Base-by-base conservation (phyloP, 345 rosid species). In the Dipteronia dyeriana region DNA sequence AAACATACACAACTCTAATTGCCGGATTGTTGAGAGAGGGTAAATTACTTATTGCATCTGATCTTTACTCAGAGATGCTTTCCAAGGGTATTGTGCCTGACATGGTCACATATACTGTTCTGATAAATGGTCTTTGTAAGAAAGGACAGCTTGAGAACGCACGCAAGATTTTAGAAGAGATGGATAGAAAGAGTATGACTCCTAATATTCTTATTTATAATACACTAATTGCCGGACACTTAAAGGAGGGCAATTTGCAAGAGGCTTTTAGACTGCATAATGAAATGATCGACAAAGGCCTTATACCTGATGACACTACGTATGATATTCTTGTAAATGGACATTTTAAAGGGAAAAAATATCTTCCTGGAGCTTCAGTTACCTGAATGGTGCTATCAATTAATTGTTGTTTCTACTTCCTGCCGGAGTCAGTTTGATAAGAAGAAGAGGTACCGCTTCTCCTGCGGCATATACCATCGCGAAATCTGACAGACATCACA, bases 251-350 rank as follows among this genome's bases (percentile, higher is more conserved):
- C 11, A 89, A 91, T 71, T 79, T 92, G 43, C 80, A 85, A 34
- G 93, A 91, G 83, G 94, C 98, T 54, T 87, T 86, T 84, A 85
- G 90, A 79, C 83, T 91, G 81, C 98, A 91, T 53, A 79, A 85
- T 39, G 98, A 91, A 86, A 95, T 93, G 99, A 91, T 93, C 74
- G 96, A 95, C 43, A 87, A 81, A 77, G 97, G 96, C 70, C 90
- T 91, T 83, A 74, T 74, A 80, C 97, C 93, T 0, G 91, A 93
- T 79, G 86, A 81, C 61, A 76, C 81, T 64, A 91, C 97, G 17
- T 90, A 85, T 77, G 92, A 88, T 86, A 82, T 95, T 71, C 96
- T 90, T 68, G 81, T 88, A 66, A 86, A 79, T 76, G 90, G 94
- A 72, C 71, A 83, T 71, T 78, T 75, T 20, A 82, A 76, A 69